These are phyloP conservation scores for Rhododendron ferrugineum DNA, from an alignment of 148 eudicot genomes.

Conservation along the genomic window DNA sequence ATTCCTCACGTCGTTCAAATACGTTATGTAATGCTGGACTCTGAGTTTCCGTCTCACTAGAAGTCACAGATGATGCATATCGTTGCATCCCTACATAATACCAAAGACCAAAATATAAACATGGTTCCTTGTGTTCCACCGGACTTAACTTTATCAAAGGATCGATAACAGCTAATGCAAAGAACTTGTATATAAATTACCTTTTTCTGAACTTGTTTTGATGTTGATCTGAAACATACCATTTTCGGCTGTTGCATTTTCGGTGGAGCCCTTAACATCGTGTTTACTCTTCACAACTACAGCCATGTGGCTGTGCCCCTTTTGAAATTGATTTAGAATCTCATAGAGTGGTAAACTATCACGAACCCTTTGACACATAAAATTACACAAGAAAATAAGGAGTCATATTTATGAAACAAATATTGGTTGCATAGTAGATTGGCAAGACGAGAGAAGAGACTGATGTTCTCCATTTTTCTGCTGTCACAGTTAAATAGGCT, in stretches of 20 bases:
- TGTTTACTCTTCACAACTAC: conserved; percentile 49
- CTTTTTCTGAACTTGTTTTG: conserved; percentile 21
- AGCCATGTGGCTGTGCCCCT: conserved; percentile 85
- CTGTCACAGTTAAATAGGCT: neutral
- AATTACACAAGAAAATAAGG: neutral
- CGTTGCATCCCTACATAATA: conserved; percentile 5
- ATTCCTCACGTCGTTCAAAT: conserved; percentile 19
- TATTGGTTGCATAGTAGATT: neutral
- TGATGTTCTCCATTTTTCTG: neutral
- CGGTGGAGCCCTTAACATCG: conserved; percentile 13
- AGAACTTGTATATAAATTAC: conserved; percentile 15
- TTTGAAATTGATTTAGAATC: conserved; percentile 62
- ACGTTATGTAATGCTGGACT: conserved; percentile 21
- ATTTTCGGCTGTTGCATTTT: conserved; percentile 4
- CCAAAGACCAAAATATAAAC: neutral
- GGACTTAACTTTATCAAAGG: neutral
- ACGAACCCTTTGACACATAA: conserved; percentile 38
- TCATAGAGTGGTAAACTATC: conserved; percentile 63
- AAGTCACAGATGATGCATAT: conserved; percentile 30
- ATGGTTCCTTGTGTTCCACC: neutral
- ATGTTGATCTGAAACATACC: conserved; percentile 4
- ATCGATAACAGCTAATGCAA: neutral
- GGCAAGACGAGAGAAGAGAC: neutral
- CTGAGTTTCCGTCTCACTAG: conserved; percentile 23
- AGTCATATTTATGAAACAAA: neutral